These are phyloP conservation scores for Dinochytrium kinnereticum DNA, from an alignment of 371 early-diverging fungal species.

Conservation along the genomic window DNA sequence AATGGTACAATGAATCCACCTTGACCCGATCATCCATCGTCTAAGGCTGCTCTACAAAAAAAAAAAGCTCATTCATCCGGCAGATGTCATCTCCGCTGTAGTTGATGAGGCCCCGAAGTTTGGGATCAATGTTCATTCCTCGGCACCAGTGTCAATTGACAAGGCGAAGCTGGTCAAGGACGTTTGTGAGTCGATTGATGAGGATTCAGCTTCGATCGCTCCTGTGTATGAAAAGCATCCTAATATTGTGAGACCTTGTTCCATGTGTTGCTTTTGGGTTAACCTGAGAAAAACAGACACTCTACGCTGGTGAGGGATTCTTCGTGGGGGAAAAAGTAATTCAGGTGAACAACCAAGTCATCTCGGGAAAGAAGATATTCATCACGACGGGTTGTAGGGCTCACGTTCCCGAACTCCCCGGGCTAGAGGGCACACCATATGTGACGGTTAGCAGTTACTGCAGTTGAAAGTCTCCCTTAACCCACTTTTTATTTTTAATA, in stretches of 20 bases:
- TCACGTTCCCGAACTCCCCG: slow-evolving; percentile 30
- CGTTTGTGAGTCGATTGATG: slow-evolving; percentile 37
- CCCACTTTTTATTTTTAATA: background rate
- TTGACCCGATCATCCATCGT: no score
- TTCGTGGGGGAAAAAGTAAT: slow-evolving; percentile 27
- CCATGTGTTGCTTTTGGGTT: background rate
- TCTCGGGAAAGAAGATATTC: slow-evolving; percentile 35
- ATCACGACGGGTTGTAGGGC: slow-evolving; percentile 36
- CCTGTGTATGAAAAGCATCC: slow-evolving; percentile 28
- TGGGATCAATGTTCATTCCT: background rate
- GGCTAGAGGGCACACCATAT: slow-evolving; percentile 40
- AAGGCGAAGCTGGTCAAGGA: slow-evolving; percentile 24
- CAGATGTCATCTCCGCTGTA: slow-evolving; percentile 24
- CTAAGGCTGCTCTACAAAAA: background rate
- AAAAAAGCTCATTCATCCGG: slow-evolving; percentile 29
- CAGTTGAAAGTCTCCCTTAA: no score
- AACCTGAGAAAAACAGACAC: background rate
- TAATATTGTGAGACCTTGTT: slow-evolving; percentile 14
- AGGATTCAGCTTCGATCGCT: slow-evolving; percentile 37
- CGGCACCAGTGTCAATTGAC: slow-evolving; percentile 9
- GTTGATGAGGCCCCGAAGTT: slow-evolving; percentile 20
- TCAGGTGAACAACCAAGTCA: slow-evolving; percentile 10
- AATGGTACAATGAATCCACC: no score
- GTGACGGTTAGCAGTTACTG: slow-evolving; percentile 21
- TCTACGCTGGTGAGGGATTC: slow-evolving; percentile 21